Evolutionary conservation across 2,329 filamentous ascomycete genomes (phyloP), one percentile per base, ranked within the genome.

Genomic region (Calonectria pseudoturangicola): DNA sequence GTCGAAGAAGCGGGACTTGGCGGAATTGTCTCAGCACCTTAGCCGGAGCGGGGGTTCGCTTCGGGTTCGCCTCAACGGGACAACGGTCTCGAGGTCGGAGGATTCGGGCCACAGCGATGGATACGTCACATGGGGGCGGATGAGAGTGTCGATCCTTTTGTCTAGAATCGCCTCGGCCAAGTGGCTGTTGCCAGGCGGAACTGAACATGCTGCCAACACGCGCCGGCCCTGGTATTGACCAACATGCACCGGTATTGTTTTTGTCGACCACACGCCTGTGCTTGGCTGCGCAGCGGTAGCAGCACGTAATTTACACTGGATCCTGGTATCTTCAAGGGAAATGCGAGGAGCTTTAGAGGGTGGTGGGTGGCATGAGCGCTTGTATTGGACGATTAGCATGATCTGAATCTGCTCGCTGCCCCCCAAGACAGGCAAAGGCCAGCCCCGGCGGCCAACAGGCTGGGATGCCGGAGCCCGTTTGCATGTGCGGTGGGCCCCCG

Each of bases 91-190:
- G 39, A 39, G 39, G 72, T 67, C 67, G 65, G 72, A 66, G 63
- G 41, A 43, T 58, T 63, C 62, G 67, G 65, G 54, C 51, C 43
- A 64, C 43, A 58, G 72, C 62, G 73, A 75, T 67, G 66, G 58
- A 63, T 72, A 74, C 68, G 73, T 79, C 77, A 79, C 77, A 76
- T 79, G 77, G 69, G 60, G 65, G 68, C 73, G 63, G 58, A 58
- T 28, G 47, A 64, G 48, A 45, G 39, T 47, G 78, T 66, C 75
- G 76, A 79, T 79, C 78, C 68, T 51, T 73, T 67, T 62, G 70
- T 75, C 70, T 72, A 73, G 77, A 78, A 76, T 69, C 63, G 33
- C 33, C 62, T 43, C 56, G 21, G 18, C 28, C 47, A 41, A 68
- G 68, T 63, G 50, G 66, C 67, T 72, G 69, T 60, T 30, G 28